Evolutionary conservation across 768 basidiomycete species (phyloP), one percentile per base, ranked within the genome.

Genomic region (Tremella mesenterica): DNA sequence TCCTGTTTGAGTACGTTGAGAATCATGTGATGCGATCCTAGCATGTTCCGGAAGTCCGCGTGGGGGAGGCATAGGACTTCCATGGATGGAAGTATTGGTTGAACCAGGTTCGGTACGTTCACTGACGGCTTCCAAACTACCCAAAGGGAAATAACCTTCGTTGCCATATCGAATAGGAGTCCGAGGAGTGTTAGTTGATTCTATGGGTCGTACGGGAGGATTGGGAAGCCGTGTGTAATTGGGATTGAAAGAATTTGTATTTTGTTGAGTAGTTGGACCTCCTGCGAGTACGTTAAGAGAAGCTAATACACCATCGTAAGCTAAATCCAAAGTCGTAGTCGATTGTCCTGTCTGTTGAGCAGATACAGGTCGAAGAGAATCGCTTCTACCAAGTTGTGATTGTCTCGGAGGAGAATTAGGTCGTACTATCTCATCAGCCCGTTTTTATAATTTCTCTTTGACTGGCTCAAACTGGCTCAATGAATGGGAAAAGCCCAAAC

Each of bases 241-340:
- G 55, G 51, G 7, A 25, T 29, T 33, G 44, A n/a, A 18, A 23
- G n/a, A 18, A 8, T 16, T 23, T 41, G 48, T 45, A 12, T 7
- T 38, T 30, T 56, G 7, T 18, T 47, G 29, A 26, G 61, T 52
- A 23, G 48, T 26, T 29, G 34, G 21, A 16, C 21, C 13, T 20
- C 49, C 46, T 31, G 56, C 67, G 12, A 69, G 58, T 30, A 52
- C 56, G 50, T 69, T 61, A 38, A 69, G 64, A 14, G 59, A 52
- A 9, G 60, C 57, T 26, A 65, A 50, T 48, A 69, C 64, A 14
- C 60, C 62, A 30, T 65, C 64, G 50, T 64, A 69, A n/a, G 67
- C 67, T 50, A 56, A 55, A 36, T 67, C 65, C 28, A 67, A 56
- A 18, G 62, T 61, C 2, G 59, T 36, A 2, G 60, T 61, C 2